Conservation (phyloP, 1,139 yeast species). For the Lodderomyces pseudojiufengensis region DNA sequence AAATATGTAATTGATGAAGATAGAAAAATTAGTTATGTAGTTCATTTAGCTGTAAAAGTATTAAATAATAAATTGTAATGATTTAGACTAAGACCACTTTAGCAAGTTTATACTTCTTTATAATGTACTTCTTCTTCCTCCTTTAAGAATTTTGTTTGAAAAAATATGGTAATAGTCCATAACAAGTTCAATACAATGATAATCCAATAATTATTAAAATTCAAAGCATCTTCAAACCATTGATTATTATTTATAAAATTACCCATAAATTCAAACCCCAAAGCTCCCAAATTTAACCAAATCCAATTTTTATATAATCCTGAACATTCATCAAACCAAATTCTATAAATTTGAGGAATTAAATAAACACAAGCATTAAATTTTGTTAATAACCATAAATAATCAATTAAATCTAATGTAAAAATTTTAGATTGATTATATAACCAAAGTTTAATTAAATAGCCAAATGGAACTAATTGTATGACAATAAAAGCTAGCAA, state of each 20-base stretch:
- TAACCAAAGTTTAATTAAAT: constrained; percentile 7
- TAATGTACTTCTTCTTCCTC: constrained; percentile 3
- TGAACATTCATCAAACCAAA: constrained; percentile 21
- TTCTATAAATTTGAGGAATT: constrained; percentile 29
- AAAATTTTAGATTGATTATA: constrained; percentile 11
- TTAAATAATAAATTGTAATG: constrained; percentile 60
- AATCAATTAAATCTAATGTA: constrained; percentile 27
- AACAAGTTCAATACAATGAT: no score
- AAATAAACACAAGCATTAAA: constrained; percentile 14
- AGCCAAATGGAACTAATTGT: constrained; percentile 9
- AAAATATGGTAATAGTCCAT: no score
- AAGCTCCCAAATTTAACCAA: background rate
- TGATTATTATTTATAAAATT: background rate
- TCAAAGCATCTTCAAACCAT: constrained; percentile 23
- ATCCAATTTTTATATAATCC: constrained; percentile 17
- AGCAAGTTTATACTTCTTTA: constrained; percentile 1
- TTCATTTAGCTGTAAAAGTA: constrained; percentile 60
- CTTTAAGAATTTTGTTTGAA: constrained; percentile 9
- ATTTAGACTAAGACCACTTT: background rate
- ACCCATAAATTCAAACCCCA: constrained; percentile 1
- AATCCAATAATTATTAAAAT: no score
- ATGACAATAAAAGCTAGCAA: background rate
- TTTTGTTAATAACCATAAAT: constrained; percentile 25
- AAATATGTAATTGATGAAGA: constrained; percentile 46
- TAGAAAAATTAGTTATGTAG: constrained; percentile 55